phyloP scores from a whole-genome alignment of 2,329 filamentous ascomycete genomes.

The Penicillium vulpinum region DNA sequence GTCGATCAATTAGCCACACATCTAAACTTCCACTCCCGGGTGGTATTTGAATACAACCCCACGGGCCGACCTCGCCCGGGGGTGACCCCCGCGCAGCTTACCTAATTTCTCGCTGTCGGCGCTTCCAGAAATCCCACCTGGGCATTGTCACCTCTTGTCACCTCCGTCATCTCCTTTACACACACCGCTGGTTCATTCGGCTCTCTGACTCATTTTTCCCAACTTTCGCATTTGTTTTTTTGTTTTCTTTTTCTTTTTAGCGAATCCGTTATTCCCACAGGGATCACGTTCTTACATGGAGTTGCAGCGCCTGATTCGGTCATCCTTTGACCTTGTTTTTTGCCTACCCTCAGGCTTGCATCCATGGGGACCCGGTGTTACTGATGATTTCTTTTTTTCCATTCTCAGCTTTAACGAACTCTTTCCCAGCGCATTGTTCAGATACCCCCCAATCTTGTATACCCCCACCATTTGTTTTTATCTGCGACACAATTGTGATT shows the following conservation, averaged over 20 bases:
- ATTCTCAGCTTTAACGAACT: conserved; percentile 14
- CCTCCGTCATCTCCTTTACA: conserved; percentile 2
- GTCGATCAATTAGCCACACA: not conserved
- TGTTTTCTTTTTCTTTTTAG: not conserved
- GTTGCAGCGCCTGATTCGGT: conserved; percentile 6
- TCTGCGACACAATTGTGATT: not conserved
- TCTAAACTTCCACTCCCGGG: not conserved
- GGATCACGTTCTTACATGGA: conserved; percentile 1
- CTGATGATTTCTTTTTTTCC: conserved; percentile 9
- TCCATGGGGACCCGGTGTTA: conserved; percentile 20
- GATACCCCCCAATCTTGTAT: conserved; percentile 23
- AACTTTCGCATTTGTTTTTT: not conserved
- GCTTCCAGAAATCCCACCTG: conserved; percentile 22
- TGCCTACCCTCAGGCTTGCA: conserved; percentile 12
- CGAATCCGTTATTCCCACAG: not conserved
- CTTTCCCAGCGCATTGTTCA: conserved; percentile 19
- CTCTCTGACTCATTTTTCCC: conserved; percentile 10
- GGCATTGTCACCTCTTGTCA: not conserved
- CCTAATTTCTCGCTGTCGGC: conserved; percentile 28
- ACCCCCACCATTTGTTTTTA: conserved; percentile 7
- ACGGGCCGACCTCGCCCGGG: conserved; percentile 3
- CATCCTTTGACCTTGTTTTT: conserved; percentile 3
- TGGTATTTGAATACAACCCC: not conserved
- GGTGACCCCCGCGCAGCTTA: conserved; percentile 23
- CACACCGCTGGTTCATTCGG: conserved; percentile 17